Conservation (phyloP, 106 monocot genomes). For the Dendrobium chrysotoxum region DNA sequence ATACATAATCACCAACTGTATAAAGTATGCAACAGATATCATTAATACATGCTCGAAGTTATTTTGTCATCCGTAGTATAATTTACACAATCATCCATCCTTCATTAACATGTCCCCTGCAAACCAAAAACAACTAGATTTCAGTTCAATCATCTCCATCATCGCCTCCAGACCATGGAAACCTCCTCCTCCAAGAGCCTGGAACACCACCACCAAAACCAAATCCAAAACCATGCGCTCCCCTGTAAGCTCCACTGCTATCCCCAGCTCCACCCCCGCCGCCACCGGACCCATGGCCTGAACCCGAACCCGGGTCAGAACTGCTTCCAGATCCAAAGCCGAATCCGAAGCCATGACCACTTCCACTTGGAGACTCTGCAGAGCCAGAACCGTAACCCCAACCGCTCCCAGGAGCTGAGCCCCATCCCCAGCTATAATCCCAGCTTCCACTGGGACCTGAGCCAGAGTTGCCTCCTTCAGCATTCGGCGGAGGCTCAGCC, state of each 20-base stretch:
- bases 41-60: too few relatives aligned
- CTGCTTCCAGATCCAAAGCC: constrained; percentile 50
- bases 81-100: too few relatives aligned
- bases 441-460: constrained; percentile 37
- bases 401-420: constrained; percentile 40
- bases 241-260: constrained; percentile 15
- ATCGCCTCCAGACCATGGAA: constrained; percentile 2
- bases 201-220: constrained; percentile 8
- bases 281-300: constrained; percentile 26
- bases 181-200: background rate
- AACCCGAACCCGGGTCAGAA: constrained; percentile 13
- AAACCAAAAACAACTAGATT: background rate
- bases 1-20: too few relatives aligned
- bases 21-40: too few relatives aligned
- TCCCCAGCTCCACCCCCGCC: constrained; percentile 14
- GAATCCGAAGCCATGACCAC: constrained; percentile 37
- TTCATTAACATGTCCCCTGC: too few relatives aligned
- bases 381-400: constrained; percentile 66
- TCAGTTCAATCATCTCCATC: background rate
- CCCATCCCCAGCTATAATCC: constrained; percentile 69
- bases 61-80: too few relatives aligned
- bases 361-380: constrained; percentile 36
- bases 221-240: constrained; percentile 15
- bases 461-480: constrained; percentile 13
- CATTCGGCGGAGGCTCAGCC: background rate